Conservation (phyloP, 2,329 filamentous ascomycete species). For the Graphium sp. region DNA sequence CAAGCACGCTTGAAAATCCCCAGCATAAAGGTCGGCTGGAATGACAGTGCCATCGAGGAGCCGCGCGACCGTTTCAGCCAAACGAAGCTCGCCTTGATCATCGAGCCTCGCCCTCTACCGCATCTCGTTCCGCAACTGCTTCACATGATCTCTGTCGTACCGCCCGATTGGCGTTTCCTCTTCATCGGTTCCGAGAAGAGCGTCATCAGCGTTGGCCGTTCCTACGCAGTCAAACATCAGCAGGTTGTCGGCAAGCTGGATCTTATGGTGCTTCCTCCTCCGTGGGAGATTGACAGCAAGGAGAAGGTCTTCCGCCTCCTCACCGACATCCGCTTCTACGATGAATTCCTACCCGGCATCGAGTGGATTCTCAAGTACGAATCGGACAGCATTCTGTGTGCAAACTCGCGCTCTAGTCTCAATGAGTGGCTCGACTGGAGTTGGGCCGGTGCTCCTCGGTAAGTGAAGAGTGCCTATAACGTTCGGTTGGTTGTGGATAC, state of each 20-base stretch:
- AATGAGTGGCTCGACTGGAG: slow-evolving; percentile 36
- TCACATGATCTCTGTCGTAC: slow-evolving; percentile 33
- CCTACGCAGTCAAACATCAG: slow-evolving; percentile 28
- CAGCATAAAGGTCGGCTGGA: slow-evolving; percentile 21
- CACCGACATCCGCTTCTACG: slow-evolving; percentile 34
- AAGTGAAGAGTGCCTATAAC: slow-evolving; percentile 7
- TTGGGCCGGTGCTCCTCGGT: slow-evolving; percentile 36
- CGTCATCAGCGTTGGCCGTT: slow-evolving; percentile 23
- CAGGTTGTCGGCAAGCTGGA: slow-evolving; percentile 32
- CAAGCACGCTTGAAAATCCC: slow-evolving; percentile 22
- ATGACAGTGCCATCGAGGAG: slow-evolving; percentile 10
- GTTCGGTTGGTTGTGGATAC: no score
- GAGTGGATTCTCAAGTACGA: slow-evolving; percentile 39
- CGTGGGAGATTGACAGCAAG: slow-evolving; percentile 26
- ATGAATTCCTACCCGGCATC: slow-evolving; percentile 27
- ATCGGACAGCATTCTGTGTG: slow-evolving; percentile 36
- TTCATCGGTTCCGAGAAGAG: slow-evolving; percentile 33
- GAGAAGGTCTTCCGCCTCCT: slow-evolving; percentile 29
- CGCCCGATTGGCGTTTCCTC: slow-evolving; percentile 35
- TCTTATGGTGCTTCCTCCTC: slow-evolving; percentile 27
- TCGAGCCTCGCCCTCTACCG: slow-evolving; percentile 28
- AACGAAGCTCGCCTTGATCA: slow-evolving; percentile 33
- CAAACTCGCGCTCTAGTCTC: slow-evolving; percentile 30
- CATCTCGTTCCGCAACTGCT: slow-evolving; percentile 30
- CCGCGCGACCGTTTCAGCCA: slow-evolving; percentile 22